phyloP scores from a whole-genome alignment of 768 basidiomycete genomes.

The Boletus reticulatus region DNA sequence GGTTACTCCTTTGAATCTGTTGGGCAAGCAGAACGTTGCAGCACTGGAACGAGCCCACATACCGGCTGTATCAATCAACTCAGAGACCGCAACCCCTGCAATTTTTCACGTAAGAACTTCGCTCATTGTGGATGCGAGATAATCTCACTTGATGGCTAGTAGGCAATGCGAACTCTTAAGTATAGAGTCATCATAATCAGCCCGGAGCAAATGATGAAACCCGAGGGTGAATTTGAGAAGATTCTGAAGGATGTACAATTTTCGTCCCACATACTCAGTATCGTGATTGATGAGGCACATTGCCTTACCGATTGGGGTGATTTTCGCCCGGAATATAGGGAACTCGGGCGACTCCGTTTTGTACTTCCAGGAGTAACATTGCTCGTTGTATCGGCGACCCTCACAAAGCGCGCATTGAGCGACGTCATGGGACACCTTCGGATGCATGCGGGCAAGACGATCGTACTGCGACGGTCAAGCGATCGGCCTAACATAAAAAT shows the following conservation, averaged over 20 bases:
- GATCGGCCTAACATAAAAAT: too few species aligned
- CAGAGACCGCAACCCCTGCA: neutral
- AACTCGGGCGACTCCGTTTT: neutral
- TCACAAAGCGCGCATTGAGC: too few species aligned
- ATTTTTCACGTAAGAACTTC: too few species aligned
- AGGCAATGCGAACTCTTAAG: too few species aligned
- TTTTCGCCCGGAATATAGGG: neutral
- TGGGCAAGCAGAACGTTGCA: neutral
- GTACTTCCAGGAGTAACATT: neutral
- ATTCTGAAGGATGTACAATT: neutral
- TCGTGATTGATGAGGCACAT: constrained; percentile 10
- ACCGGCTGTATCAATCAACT: neutral
- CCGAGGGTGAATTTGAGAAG: neutral
- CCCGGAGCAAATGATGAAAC: neutral
- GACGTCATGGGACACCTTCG: too few species aligned
- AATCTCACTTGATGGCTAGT: too few species aligned
- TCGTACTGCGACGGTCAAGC: too few species aligned
- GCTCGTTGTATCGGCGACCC: neutral
- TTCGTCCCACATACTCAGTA: neutral
- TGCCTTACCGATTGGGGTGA: neutral
- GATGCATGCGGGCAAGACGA: too few species aligned
- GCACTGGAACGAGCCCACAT: neutral
- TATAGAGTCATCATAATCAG: neutral
- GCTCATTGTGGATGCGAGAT: too few species aligned
- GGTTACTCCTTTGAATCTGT: neutral